Evolutionary conservation across 2,329 filamentous ascomycete genomes (phyloP), one percentile per base, ranked within the genome.

Genomic region (Colletotrichum salicis): DNA sequence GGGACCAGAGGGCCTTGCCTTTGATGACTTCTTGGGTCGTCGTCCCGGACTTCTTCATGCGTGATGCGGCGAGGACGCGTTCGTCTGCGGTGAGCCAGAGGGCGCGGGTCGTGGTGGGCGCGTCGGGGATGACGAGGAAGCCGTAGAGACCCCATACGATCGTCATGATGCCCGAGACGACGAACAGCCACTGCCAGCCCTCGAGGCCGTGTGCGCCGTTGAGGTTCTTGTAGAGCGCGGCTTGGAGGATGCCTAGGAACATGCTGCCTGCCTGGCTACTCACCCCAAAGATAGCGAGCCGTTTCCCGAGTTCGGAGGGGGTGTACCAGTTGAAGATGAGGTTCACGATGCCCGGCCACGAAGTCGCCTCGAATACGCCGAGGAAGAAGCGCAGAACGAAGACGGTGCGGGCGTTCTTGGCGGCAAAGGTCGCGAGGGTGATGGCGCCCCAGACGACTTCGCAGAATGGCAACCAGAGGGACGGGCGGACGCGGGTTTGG

Each of bases 161-260:
- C 2, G 86, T 88, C 74, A 90, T 89, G 51, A 88, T 80, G 0
- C 86, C 86, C 73, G 90, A 87, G 54, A 90, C 87, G 55, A 90
- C 86, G 68, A 90, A 91, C 0, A 90, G 80, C 87, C 85, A 87
- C 73, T 85, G 80, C 87, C 87, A 89, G 0, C 87, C 87, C 0
- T 84, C 79, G 76, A 86, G 83, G 0, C 87, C 87, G 8, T 77
- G 77, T 0, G 84, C 79, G 0, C 87, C 87, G 45, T 86, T 86
- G 0, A 90, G 81, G 29, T 85, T 85, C 27, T 80, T 84, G 76
- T 89, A 88, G 0, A 86, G 84, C 0, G 85, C 87, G 0, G 87
- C 84, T 78, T 89, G 87, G 0, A 90, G 81, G 70, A 88, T 89
- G 1, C 87, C 88, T n/a, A 85, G 86, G 60, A 89, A 86, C 85